Percentiles rank a stretch among this genome's conserved stretches.
Conservation (phyloP, 1,284 basidiomycete genomes). For the Bondarzewia mesenterica region DNA sequence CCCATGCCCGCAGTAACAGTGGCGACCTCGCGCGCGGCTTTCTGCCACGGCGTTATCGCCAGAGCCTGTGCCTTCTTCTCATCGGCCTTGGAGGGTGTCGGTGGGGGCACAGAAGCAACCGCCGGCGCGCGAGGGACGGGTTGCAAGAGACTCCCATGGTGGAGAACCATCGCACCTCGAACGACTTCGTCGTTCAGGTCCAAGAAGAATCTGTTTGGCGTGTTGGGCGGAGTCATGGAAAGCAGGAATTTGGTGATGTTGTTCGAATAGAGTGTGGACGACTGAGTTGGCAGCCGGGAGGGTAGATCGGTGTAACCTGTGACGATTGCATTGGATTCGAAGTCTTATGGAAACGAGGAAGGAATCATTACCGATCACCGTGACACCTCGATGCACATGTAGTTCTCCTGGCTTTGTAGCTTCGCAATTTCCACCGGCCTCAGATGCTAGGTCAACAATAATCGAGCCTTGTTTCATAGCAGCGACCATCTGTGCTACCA, state of each 20-base stretch:
- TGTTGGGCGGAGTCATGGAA: slow-evolving; percentile 56
- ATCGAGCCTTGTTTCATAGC: slow-evolving; percentile 86
- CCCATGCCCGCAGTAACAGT: slow-evolving; percentile 70
- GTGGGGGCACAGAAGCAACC: slow-evolving; percentile 32
- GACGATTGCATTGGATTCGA: neutral
- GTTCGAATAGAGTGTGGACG: slow-evolving; percentile 82
- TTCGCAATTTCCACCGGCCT: slow-evolving; percentile 80
- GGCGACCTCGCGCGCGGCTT: slow-evolving; percentile 64
- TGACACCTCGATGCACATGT: slow-evolving; percentile 61
- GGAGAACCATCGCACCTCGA: slow-evolving; percentile 70
- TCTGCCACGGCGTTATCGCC: slow-evolving; percentile 79
- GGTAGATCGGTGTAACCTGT: slow-evolving; percentile 75
- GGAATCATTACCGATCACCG: slow-evolving; percentile 56
- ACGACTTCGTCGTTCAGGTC: slow-evolving; percentile 79
- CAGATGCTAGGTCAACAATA: slow-evolving; percentile 78
- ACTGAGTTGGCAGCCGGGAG: slow-evolving; percentile 78
- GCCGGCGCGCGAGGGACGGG: slow-evolving; percentile 61
- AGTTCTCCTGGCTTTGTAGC: slow-evolving; percentile 72
- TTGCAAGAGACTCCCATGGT: slow-evolving; percentile 57
- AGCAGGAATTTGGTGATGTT: slow-evolving; percentile 84
- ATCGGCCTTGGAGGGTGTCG: slow-evolving; percentile 42
- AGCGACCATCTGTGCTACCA: slow-evolving; percentile 55
- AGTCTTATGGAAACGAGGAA: neutral
- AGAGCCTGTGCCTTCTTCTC: slow-evolving; percentile 36
- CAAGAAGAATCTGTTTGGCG: slow-evolving; percentile 43